Evolutionary conservation across 192 early-diverging fungal species (phyloP), one percentile per base, ranked within the genome.

Genomic region (Entrophospora sp.): DNA sequence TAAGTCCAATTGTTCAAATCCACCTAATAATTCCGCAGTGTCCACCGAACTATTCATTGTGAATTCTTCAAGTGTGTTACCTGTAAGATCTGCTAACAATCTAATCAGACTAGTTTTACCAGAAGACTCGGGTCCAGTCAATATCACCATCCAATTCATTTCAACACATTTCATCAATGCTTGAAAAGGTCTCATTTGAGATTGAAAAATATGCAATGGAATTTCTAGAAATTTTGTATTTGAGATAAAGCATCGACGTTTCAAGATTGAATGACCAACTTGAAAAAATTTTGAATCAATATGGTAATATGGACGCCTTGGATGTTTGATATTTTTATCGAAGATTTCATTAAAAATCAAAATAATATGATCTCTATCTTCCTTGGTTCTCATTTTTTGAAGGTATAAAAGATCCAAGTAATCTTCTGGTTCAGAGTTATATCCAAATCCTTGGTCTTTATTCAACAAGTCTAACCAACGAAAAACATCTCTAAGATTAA

Each of bases 401-500:
- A 89, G 69, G 61, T 94, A 98, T 52, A 98, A 81, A 62, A 93
- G 83, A 51, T 90, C 83, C 14, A 97, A 71, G 57, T 82, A 92
- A 44, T 85, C 78, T 7, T 75, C 69, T 20, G 91, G 91, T 44
- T 83, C 70, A 42, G 66, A 64, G 22, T 79, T 76, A 36, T 68
- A 67, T 16, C 69, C 71, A 9, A 77, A 66, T 8, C 70, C 71
- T 22, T 73, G 59, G 43, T 75, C 67, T 53, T 78, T 77, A n/a
- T 75, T 70, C 71, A 89, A 81, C 20, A 97, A 72, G 37, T 96
- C 90, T 63, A 99, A 78, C 87, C 95, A 96, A 30, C 96, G 86
- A 72, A 91, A 83, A 27, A 96, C 88, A 79, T 99, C 96, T n/a
- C 96, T 89, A 66, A 99, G 71, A 67, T 99, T 99, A 73, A 97